These are phyloP conservation scores for Sisymbrium altissimum DNA, from an alignment of 345 rosid genomes.

Conservation along the genomic window DNA sequence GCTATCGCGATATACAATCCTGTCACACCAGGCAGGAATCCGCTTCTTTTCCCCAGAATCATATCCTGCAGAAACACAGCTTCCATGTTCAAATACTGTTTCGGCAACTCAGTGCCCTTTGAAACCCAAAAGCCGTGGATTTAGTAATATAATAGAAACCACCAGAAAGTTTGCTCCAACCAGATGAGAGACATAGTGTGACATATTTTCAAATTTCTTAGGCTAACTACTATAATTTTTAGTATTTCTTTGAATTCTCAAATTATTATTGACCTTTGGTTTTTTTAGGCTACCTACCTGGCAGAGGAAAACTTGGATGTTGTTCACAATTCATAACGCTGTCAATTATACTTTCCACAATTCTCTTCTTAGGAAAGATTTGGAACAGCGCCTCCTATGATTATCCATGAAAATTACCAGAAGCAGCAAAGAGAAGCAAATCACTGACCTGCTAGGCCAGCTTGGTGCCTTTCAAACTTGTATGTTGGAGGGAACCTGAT, in stretches of 20 bases:
- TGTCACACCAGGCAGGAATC: constrained; percentile 87
- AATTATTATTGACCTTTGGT: not conserved
- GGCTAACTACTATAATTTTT: not conserved
- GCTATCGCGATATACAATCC: constrained; percentile 73
- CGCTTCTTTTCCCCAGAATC: constrained; percentile 88
- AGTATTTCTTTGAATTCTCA: not conserved
- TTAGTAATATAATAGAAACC: not conserved
- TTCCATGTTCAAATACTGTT: not conserved
- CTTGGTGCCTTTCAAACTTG: constrained; percentile 68
- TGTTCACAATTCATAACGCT: not conserved
- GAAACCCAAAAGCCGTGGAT: not conserved
- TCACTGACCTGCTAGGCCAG: constrained; percentile 68
- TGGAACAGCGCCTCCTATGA: not conserved
- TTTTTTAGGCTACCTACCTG: not conserved
- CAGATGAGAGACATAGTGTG: not conserved
- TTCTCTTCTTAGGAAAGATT: not conserved
- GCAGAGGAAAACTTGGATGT: not conserved
- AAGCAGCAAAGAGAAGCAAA: constrained; percentile 4
- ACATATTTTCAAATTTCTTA: not conserved
- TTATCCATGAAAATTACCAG: not conserved
- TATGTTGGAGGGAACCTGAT: constrained; percentile 81
- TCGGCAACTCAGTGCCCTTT: not conserved
- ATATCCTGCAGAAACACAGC: constrained; percentile 45
- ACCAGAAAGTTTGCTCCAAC: not conserved
- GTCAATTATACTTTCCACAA: not conserved